These are phyloP conservation scores for Nematodospora valgi DNA, from an alignment of 805 yeast species.

Conservation along the genomic window DNA sequence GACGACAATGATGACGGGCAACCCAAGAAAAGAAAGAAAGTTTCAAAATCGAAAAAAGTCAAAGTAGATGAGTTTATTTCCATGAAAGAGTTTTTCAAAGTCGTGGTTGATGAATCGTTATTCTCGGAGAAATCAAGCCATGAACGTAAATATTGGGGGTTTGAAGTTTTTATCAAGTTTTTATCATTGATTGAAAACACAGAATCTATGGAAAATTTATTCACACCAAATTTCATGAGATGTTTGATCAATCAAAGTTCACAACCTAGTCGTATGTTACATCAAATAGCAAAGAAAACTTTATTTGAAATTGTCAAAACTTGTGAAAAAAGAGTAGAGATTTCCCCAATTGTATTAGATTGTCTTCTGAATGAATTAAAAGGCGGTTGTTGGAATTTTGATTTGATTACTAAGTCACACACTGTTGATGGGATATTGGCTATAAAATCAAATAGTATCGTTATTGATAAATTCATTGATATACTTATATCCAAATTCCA, in stretches of 20 bases:
- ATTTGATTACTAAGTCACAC: conserved; percentile 70
- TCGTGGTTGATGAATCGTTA: conserved; percentile 73
- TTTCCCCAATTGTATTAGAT: conserved; percentile 31
- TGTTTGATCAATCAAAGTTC: conserved; percentile 74
- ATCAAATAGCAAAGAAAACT: conserved; percentile 60
- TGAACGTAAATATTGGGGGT: conserved; percentile 85
- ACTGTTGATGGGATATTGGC: conserved; percentile 44
- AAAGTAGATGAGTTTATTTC: conserved; percentile 24
- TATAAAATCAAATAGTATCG: conserved; percentile 15
- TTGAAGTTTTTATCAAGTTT: conserved; percentile 61
- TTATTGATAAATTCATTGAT: conserved; percentile 18
- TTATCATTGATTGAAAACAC: conserved; percentile 21
- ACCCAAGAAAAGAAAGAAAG: conserved; percentile 38
- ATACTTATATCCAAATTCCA: conserved; percentile 24
- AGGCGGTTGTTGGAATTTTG: conserved; percentile 68
- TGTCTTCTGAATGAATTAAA: conserved; percentile 26
- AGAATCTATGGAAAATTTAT: conserved; percentile 25
- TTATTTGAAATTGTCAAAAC: conserved; percentile 41
- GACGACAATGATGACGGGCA: conserved; percentile 14
- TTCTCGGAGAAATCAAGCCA: conserved; percentile 75
- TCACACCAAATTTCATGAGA: conserved; percentile 67
- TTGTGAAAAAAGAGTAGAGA: conserved; percentile 33
- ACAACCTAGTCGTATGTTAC: conserved; percentile 59
- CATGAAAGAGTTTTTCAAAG: conserved; percentile 70
- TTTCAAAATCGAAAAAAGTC: conserved; percentile 19